phyloP scores from a whole-genome alignment of 2,329 filamentous ascomycete genomes.

The Pseudonectria buxi region DNA sequence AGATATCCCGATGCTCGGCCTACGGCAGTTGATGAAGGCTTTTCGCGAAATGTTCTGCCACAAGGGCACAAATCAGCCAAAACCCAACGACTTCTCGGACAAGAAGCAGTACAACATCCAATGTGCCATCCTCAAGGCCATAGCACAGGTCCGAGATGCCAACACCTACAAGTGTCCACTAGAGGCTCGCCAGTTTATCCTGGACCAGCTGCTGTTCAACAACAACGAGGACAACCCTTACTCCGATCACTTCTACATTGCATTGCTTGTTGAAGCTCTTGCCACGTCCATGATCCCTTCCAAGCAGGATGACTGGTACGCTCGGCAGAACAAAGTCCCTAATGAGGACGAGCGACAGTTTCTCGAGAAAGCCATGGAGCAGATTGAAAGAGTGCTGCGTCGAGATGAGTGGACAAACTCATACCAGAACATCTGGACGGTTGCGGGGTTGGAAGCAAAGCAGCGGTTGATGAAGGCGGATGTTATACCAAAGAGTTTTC shows the following conservation, averaged over 20 bases:
- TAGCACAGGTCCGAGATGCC: conserved; percentile 69
- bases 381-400: conserved; percentile 60
- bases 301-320: conserved; percentile 38
- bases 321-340: conserved; percentile 38
- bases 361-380: conserved; percentile 47
- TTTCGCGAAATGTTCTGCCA: conserved; percentile 88
- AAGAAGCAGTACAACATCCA: conserved; percentile 80
- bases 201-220: conserved; percentile 87
- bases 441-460: conserved; percentile 55
- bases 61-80: conserved; percentile 67
- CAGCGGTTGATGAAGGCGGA: conserved; percentile 57
- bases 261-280: conserved; percentile 63
- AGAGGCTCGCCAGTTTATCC: conserved; percentile 72
- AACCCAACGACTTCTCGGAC: conserved; percentile 86
- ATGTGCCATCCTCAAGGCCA: conserved; percentile 71
- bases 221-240: conserved; percentile 87
- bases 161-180: conserved; percentile 67
- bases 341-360: conserved; percentile 42
- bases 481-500: conserved; percentile 46
- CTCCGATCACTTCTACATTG: conserved; percentile 85
- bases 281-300: conserved; percentile 51
- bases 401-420: conserved; percentile 64
- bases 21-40: conserved; percentile 75
- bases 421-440: conserved; percentile 61
- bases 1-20: conserved; percentile 65